phyloP scores from a whole-genome alignment of 495 filamentous ascomycete genomes.

The Penicillium parvum region DNA sequence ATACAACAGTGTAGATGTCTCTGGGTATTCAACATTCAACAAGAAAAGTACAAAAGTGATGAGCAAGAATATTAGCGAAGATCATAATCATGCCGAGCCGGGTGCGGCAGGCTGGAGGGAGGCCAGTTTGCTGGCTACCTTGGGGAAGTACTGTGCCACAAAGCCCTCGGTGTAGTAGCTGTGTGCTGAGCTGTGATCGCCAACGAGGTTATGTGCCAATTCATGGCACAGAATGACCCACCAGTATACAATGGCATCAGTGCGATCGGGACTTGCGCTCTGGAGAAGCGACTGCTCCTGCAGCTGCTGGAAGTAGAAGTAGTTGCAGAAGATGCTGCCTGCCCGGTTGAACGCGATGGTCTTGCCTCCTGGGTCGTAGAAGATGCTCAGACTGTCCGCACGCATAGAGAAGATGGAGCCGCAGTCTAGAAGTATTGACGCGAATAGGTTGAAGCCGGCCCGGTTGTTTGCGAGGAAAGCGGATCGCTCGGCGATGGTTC shows the following conservation, averaged over 20 bases:
- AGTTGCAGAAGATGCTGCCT: constrained; percentile 90
- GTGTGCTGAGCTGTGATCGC: constrained; percentile 74
- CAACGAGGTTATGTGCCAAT: constrained; percentile 86
- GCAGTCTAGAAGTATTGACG: constrained; percentile 63
- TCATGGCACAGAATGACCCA: constrained; percentile 90
- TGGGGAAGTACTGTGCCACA: constrained; percentile 51
- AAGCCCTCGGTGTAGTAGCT: constrained; percentile 68
- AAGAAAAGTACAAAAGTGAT: no score
- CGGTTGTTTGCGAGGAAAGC: constrained; percentile 61
- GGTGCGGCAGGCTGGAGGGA: constrained; percentile 4
- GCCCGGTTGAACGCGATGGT: constrained; percentile 90
- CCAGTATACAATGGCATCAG: constrained; percentile 80
- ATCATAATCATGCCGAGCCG: neutral
- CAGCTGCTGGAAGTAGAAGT: constrained; percentile 77
- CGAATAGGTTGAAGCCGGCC: constrained; percentile 63
- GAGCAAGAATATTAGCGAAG: no score
- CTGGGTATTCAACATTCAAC: constrained; percentile 12
- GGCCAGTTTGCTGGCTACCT: constrained; percentile 40
- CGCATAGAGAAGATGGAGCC: constrained; percentile 65
- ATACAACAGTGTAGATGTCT: neutral
- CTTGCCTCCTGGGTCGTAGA: constrained; percentile 71
- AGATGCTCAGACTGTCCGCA: constrained; percentile 67
- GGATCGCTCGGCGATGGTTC: constrained; percentile 43
- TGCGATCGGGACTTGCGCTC: constrained; percentile 38
- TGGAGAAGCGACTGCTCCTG: constrained; percentile 53